Conservation (phyloP, 2,329 filamentous ascomycete genomes). For the Didymella pinodella region DNA sequence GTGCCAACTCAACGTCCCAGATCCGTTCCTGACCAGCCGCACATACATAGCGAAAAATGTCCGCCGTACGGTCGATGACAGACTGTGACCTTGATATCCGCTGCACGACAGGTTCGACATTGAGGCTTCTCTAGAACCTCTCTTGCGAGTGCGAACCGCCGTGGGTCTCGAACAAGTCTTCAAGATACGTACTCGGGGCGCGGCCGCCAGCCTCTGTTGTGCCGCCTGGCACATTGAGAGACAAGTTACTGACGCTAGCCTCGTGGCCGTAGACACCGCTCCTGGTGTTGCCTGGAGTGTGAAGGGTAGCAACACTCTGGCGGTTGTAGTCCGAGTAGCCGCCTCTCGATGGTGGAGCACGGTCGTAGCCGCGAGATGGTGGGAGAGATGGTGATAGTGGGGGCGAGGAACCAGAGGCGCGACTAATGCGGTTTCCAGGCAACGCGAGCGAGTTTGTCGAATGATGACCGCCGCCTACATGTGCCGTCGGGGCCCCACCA, state of each 20-base stretch:
- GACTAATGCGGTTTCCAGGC: slow-evolving; percentile 46
- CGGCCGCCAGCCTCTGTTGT: slow-evolving; percentile 65
- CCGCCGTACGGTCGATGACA: slow-evolving; percentile 2
- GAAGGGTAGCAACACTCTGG: slow-evolving; percentile 48
- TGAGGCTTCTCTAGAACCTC: slow-evolving; percentile 41
- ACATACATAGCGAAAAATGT: slow-evolving; percentile 3
- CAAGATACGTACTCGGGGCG: slow-evolving; percentile 87
- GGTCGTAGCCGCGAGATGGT: slow-evolving; percentile 48
- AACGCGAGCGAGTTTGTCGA: slow-evolving; percentile 42
- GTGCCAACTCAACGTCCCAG: slow-evolving; percentile 14
- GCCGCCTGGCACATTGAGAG: slow-evolving; percentile 64
- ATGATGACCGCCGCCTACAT: slow-evolving; percentile 51
- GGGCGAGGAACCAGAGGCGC: slow-evolving; percentile 45
- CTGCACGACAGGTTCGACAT: slow-evolving; percentile 15
- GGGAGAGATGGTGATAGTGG: slow-evolving; percentile 47
- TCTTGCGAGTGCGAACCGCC: slow-evolving; percentile 46
- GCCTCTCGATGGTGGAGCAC: slow-evolving; percentile 45
- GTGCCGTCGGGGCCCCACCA: slow-evolving; percentile 44
- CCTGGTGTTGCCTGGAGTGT: slow-evolving; percentile 45
- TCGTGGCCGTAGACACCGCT: slow-evolving; percentile 41
- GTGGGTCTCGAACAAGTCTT: slow-evolving; percentile 86
- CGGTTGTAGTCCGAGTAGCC: slow-evolving; percentile 45
- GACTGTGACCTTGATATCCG: slow-evolving; percentile 7
- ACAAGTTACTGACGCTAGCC: slow-evolving; percentile 70
- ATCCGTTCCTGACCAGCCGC: slow-evolving; percentile 6